Percentiles rank a stretch among this genome's conserved stretches.
phyloP scores from a whole-genome alignment of 129 eudicot species.

The Tagetes erecta region DNA sequence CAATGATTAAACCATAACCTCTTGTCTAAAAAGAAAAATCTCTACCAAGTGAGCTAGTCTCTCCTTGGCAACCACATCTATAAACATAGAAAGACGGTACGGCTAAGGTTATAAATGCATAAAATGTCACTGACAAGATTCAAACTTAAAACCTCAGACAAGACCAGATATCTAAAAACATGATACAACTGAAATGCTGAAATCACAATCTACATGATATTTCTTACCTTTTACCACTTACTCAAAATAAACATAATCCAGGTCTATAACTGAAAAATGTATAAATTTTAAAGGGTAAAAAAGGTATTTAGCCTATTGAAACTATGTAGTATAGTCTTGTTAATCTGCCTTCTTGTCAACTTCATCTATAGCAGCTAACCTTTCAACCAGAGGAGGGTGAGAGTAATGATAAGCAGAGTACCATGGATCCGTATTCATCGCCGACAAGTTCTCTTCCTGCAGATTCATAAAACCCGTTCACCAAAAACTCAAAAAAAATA shows the following conservation, averaged over 20 bases:
- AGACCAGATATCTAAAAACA: slow-evolving; percentile 2
- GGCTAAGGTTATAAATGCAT: too few species aligned
- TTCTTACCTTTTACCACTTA: background rate
- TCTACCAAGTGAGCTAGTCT: too few species aligned
- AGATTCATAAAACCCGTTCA: background rate
- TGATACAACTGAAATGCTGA: background rate
- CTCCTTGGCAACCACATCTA: too few species aligned
- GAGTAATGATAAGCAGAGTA: slow-evolving; percentile 95
- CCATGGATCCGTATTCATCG: slow-evolving; percentile 99
- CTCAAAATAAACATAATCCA: background rate
- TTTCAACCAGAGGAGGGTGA: slow-evolving; percentile 96
- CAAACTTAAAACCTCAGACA: background rate
- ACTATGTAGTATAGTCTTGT: background rate
- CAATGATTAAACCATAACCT: too few species aligned
- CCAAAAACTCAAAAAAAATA: background rate
- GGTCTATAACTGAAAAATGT: background rate
- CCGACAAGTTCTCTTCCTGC: slow-evolving; percentile 94
- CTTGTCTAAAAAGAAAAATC: too few species aligned
- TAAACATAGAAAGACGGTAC: too few species aligned
- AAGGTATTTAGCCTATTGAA: slow-evolving; percentile 16
- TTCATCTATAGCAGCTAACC: slow-evolving; percentile 83
- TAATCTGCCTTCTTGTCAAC: slow-evolving; percentile 74
- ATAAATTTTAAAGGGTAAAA: background rate
- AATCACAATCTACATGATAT: background rate
- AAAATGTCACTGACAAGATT: background rate